Evolutionary conservation across 2,329 filamentous ascomycete genomes (phyloP).

Genomic region (Stagonosporopsis vannaccii): DNA sequence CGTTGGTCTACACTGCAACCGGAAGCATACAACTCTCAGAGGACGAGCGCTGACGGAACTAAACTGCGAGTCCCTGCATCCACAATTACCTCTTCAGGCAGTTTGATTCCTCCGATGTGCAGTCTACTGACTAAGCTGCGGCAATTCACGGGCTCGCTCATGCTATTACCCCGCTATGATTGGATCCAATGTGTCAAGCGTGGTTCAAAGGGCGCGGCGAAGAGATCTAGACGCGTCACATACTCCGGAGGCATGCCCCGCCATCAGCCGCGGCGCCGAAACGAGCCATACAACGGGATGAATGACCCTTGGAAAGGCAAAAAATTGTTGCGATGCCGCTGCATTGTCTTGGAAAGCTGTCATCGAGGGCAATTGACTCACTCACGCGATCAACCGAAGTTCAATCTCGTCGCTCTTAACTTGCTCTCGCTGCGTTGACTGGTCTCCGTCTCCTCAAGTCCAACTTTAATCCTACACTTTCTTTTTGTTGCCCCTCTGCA

Average conservation of each 20-base stretch:
- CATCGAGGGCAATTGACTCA: conserved; percentile 34
- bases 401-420: conserved; percentile 18
- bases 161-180: conserved; percentile 20
- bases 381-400: conserved; percentile 13
- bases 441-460: background rate
- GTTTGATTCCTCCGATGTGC: conserved; percentile 6
- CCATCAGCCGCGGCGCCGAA: conserved; percentile 20
- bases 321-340: conserved; percentile 36
- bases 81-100: conserved; percentile 14
- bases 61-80: conserved; percentile 21
- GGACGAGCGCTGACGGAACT: background rate
- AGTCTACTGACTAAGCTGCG: conserved; percentile 30
- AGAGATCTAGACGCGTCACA: conserved; percentile 27
- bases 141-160: conserved; percentile 34
- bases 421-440: conserved; percentile 1
- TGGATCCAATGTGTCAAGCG: conserved; percentile 33
- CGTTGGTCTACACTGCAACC: conserved; percentile 3
- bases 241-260: conserved; percentile 16
- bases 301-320: conserved; percentile 29
- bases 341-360: conserved; percentile 26
- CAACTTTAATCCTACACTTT: background rate
- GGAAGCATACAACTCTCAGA: background rate
- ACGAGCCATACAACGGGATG: conserved; percentile 26
- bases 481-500: background rate
- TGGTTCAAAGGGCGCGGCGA: conserved; percentile 25